Conservation (phyloP, 169 alveolate genomes). For the Eimeria necatrix region DNA sequence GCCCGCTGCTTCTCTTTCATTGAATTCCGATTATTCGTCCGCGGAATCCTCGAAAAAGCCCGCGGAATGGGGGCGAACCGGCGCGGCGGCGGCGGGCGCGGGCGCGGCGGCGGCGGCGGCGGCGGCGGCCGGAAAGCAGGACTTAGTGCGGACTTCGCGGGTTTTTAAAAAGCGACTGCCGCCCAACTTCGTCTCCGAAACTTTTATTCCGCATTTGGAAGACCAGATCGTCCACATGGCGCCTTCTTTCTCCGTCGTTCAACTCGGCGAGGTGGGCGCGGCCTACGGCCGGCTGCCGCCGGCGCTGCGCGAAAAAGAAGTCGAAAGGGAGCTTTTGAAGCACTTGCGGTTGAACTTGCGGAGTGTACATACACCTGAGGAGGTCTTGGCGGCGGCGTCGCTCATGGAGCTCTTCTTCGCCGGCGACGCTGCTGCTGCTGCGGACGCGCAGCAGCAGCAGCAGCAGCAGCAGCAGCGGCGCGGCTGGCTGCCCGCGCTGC, state of each 20-base stretch:
- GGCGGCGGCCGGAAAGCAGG: neutral
- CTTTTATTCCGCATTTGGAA: slow-evolving; percentile 21
- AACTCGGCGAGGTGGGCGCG: slow-evolving; percentile 27
- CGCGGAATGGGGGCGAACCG: neutral
- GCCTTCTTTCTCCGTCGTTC: neutral
- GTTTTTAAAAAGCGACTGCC: neutral
- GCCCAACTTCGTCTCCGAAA: neutral
- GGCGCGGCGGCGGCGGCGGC: neutral
- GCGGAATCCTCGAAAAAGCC: neutral
- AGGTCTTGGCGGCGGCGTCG: neutral
- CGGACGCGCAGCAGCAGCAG: neutral
- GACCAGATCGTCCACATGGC: slow-evolving; percentile 43
- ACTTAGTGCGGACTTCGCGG: neutral
- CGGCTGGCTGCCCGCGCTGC: neutral
- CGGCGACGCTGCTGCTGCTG: neutral
- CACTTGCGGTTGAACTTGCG: neutral
- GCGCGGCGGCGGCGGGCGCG: neutral
- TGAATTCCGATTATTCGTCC: no score
- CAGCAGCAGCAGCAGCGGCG: neutral
- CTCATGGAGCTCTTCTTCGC: slow-evolving; percentile 27
- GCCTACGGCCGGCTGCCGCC: slow-evolving; percentile 11
- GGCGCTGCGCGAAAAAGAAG: slow-evolving; percentile 1
- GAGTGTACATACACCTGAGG: slow-evolving; percentile 25
- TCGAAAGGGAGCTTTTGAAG: neutral
- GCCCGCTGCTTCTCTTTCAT: no score